A percentile compares a stretch with the other conserved stretches of the same genome.
Conservation (phyloP, 1,139 yeast genomes). For the Taphrina populina region DNA sequence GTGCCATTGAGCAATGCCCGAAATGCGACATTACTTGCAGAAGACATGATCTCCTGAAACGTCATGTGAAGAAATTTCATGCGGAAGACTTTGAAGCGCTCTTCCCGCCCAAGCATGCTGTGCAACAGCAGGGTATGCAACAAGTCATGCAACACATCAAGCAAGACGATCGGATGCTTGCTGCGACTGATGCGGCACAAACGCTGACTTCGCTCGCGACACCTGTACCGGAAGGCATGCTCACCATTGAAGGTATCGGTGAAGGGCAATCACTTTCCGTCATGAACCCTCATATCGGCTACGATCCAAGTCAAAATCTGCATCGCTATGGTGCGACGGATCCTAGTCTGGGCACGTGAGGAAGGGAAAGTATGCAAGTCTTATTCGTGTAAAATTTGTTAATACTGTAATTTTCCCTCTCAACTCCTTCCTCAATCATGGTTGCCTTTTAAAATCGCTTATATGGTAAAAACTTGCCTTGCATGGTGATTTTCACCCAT, state of each 20-base stretch:
- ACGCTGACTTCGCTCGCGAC: slow-evolving; percentile 28
- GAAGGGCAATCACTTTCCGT: slow-evolving; percentile 18
- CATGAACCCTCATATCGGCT: slow-evolving; percentile 14
- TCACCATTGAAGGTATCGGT: slow-evolving; percentile 22
- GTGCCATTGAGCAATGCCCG: slow-evolving; percentile 30
- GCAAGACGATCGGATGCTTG: slow-evolving; percentile 26
- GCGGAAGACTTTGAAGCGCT: slow-evolving; percentile 13
- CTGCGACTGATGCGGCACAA: slow-evolving; percentile 31
- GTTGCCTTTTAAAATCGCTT: slow-evolving; percentile 36
- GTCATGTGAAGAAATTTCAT: slow-evolving; percentile 30
- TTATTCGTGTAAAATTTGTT: too few relatives aligned
- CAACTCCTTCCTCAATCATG: too few relatives aligned
- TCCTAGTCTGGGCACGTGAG: slow-evolving; percentile 13
- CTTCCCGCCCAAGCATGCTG: slow-evolving; percentile 23
- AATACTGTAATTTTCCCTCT: too few relatives aligned
- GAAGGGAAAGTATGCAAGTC: too few relatives aligned
- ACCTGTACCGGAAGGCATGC: slow-evolving; percentile 21
- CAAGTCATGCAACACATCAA: slow-evolving; percentile 6
- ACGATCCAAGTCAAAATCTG: slow-evolving; percentile 18
- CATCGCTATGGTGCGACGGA: slow-evolving; percentile 4
- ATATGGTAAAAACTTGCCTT: slow-evolving; percentile 40
- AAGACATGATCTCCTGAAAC: slow-evolving; percentile 27
- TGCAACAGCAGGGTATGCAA: neutral
- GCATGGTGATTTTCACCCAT: slow-evolving; percentile 40
- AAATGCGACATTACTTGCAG: slow-evolving; percentile 26